phyloP scores from a whole-genome alignment of 2,329 filamentous ascomycete genomes.

The Neurospora sp. region DNA sequence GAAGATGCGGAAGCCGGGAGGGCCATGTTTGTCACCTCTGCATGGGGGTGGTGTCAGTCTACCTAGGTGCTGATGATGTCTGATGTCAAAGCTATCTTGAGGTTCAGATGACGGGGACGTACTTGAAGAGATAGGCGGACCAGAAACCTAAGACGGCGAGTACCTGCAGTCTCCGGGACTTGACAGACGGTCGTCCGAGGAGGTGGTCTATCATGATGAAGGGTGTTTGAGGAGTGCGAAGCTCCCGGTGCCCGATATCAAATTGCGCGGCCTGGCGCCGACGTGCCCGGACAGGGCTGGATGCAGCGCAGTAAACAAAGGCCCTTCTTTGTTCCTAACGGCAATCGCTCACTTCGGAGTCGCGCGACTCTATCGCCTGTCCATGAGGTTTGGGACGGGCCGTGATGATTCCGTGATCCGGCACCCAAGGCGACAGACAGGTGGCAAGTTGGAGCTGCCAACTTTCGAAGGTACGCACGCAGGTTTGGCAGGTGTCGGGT shows the following conservation, averaged over 20 bases:
- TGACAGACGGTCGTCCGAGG: conserved; percentile 78
- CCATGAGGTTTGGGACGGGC: neutral
- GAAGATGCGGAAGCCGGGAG: conserved; percentile 60
- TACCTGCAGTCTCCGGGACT: conserved; percentile 88
- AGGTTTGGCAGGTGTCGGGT: neutral
- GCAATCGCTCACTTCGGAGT: neutral
- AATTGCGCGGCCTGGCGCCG: neutral
- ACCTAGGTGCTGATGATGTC: neutral
- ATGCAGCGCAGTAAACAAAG: neutral
- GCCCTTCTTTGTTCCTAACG: neutral
- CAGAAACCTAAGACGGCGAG: conserved; percentile 86
- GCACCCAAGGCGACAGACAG: neutral
- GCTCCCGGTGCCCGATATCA: neutral
- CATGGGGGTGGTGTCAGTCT: conserved; percentile 12
- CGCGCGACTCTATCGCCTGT: neutral
- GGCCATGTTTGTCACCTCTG: conserved; percentile 81
- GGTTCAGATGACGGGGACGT: conserved; percentile 18
- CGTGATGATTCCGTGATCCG: neutral
- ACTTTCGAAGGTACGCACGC: neutral
- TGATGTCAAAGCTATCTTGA: neutral
- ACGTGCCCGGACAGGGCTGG: neutral
- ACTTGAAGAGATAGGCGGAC: conserved; percentile 75
- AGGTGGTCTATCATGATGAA: conserved; percentile 69
- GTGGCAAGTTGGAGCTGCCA: neutral
- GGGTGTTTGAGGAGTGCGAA: neutral